Conservation (phyloP, 345 rosid genomes). For the Anastatica hierochuntica region DNA sequence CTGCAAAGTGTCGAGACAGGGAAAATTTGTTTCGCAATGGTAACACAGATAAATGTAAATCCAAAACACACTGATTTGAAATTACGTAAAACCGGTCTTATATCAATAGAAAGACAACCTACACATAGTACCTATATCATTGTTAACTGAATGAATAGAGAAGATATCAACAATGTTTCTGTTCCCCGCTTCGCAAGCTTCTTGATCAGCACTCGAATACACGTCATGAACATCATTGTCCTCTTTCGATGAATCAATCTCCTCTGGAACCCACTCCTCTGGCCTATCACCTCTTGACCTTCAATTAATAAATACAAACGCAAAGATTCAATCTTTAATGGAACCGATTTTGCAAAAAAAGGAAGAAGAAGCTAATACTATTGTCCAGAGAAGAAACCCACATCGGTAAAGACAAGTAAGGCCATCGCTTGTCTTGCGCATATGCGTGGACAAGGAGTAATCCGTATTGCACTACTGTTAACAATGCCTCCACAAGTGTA, state of each 20-base stretch:
- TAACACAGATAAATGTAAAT: too few relatives aligned
- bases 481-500: slow-evolving; percentile 76
- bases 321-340: slow-evolving; percentile 8
- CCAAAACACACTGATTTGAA: too few relatives aligned
- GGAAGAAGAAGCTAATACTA: not conserved
- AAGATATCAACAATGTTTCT: slow-evolving; percentile 67
- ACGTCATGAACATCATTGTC: slow-evolving; percentile 29
- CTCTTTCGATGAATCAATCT: slow-evolving; percentile 28
- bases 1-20: slow-evolving; percentile 29
- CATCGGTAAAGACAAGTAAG: slow-evolving; percentile 82
- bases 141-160: slow-evolving; percentile 53
- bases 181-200: slow-evolving; percentile 33
- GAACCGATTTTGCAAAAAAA: not conserved
- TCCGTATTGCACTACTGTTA: slow-evolving; percentile 78
- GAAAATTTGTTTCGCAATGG: not conserved
- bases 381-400: slow-evolving; percentile 24
- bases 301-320: slow-evolving; percentile 11
- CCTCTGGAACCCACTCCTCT: slow-evolving; percentile 91
- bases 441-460: slow-evolving; percentile 65
- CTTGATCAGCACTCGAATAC: slow-evolving; percentile 33
- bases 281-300: slow-evolving; percentile 80
- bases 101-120: not conserved
- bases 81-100: not conserved
- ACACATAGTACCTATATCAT: slow-evolving; percentile 33
- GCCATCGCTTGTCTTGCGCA: slow-evolving; percentile 97